These are phyloP conservation scores for Malassezia vespertilionis DNA, from an alignment of 1,284 basidiomycete species.

Conservation along the genomic window DNA sequence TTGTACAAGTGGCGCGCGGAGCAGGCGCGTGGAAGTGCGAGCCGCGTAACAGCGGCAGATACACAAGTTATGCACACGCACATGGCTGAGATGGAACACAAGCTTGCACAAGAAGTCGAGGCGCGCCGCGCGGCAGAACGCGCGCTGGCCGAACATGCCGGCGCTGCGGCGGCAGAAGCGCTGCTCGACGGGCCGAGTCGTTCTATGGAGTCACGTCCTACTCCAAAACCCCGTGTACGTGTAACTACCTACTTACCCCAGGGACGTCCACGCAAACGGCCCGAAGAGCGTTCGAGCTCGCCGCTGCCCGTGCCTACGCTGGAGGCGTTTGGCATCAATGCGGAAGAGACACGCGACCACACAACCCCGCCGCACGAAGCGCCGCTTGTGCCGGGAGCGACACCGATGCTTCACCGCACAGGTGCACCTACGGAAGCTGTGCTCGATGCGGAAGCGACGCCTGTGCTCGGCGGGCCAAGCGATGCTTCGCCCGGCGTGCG, in stretches of 20 bases:
- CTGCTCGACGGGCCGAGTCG: background rate
- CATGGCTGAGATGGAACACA: constrained; percentile 10
- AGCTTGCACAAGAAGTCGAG: background rate
- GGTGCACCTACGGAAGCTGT: background rate
- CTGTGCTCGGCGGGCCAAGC: constrained; percentile 9
- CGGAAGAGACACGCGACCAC: background rate
- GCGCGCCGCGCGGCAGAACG: background rate
- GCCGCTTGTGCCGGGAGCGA: background rate
- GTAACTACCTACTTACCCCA: background rate
- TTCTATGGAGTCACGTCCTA: background rate
- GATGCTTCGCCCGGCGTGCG: background rate
- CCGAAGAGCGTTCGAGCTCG: background rate
- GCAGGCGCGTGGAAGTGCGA: background rate
- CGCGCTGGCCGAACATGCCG: background rate
- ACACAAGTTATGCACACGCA: background rate
- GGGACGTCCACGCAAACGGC: background rate
- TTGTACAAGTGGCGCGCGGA: constrained; percentile 12
- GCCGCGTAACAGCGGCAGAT: background rate
- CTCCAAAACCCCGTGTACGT: background rate
- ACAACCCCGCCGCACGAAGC: background rate
- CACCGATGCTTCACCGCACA: constrained; percentile 11
- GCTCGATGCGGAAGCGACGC: constrained; percentile 13
- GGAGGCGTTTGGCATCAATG: background rate
- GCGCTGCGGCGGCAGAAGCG: background rate
- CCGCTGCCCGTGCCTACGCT: background rate